These are phyloP conservation scores for Acaromyces ingoldii DNA, from an alignment of 1,284 basidiomycete genomes.

Conservation along the genomic window DNA sequence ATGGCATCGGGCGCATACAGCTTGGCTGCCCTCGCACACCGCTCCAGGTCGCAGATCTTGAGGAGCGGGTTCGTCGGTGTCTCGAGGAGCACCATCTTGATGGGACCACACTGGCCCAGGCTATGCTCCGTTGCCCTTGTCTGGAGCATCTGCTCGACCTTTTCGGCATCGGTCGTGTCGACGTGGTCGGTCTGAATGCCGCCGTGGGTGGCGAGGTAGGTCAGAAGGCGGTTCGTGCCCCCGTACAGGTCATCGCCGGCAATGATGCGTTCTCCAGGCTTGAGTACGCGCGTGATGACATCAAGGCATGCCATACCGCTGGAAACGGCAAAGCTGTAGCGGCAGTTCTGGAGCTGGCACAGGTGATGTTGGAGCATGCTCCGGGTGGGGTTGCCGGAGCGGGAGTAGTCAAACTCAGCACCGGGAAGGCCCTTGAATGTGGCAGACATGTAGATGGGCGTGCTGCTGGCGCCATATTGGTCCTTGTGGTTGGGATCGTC, in stretches of 20 bases:
- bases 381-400: slow-evolving; percentile 94
- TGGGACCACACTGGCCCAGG: slow-evolving; percentile 25
- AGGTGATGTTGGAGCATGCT: slow-evolving; percentile 50
- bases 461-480: slow-evolving; percentile 86
- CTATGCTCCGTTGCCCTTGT: slow-evolving; percentile 29
- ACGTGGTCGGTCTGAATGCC: slow-evolving; percentile 88
- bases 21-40: slow-evolving; percentile 39
- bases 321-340: slow-evolving; percentile 83
- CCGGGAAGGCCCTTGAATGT: slow-evolving; percentile 95
- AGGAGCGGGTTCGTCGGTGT: slow-evolving; percentile 95
- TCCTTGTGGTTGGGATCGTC: slow-evolving; percentile 81
- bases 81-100: slow-evolving; percentile 66
- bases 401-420: slow-evolving; percentile 80
- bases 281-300: slow-evolving; percentile 85
- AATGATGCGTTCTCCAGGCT: slow-evolving; percentile 89
- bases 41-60: slow-evolving; percentile 84
- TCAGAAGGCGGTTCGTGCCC: slow-evolving; percentile 89
- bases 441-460: slow-evolving; percentile 95
- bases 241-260: slow-evolving; percentile 98
- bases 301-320: slow-evolving; percentile 98
- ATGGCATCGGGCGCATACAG: slow-evolving; percentile 44
- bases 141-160: slow-evolving; percentile 37
- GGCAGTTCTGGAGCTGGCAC: slow-evolving; percentile 46
- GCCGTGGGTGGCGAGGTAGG: slow-evolving; percentile 80
- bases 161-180: slow-evolving; percentile 74